Conservation (phyloP, 768 basidiomycete genomes). For the Leccinum fibrillosum region DNA sequence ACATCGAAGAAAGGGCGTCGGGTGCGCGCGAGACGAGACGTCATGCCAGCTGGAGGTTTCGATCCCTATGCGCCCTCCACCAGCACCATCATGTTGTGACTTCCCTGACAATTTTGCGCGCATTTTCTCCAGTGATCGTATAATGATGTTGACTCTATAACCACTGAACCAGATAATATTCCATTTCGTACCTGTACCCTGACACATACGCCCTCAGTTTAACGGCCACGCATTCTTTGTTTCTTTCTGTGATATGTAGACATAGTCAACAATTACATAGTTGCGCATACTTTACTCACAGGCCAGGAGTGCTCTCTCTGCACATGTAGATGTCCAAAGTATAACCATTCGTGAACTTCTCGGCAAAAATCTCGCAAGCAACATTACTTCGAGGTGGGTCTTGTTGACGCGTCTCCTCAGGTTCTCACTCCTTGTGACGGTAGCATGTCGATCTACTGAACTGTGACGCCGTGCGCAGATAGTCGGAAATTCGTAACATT, state of each 20-base stretch:
- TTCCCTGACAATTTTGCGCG: too few relatives aligned
- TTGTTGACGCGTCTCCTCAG: not conserved
- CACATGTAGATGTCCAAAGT: not conserved
- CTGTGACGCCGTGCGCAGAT: too few relatives aligned
- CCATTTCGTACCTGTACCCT: not conserved
- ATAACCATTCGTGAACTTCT: not conserved
- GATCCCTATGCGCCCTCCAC: slow-evolving; percentile 13
- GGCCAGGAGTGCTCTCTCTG: not conserved
- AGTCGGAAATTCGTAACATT: not conserved
- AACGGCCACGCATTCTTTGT: not conserved
- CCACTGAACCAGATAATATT: not conserved
- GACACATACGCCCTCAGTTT: too few relatives aligned
- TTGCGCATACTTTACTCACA: not conserved
- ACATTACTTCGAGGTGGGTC: not conserved
- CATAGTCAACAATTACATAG: not conserved
- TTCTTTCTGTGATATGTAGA: not conserved
- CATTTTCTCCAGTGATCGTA: not conserved
- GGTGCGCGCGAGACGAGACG: not conserved
- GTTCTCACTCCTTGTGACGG: not conserved
- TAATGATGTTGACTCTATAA: not conserved
- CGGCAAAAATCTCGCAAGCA: not conserved
- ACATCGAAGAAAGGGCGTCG: slow-evolving; percentile 7
- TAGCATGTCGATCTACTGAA: not conserved
- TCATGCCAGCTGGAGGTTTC: not conserved
- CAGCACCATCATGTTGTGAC: slow-evolving; percentile 9